Base-by-base conservation (phyloP, 192 early-diverging fungal species). In the Coemansia reversa region DNA sequence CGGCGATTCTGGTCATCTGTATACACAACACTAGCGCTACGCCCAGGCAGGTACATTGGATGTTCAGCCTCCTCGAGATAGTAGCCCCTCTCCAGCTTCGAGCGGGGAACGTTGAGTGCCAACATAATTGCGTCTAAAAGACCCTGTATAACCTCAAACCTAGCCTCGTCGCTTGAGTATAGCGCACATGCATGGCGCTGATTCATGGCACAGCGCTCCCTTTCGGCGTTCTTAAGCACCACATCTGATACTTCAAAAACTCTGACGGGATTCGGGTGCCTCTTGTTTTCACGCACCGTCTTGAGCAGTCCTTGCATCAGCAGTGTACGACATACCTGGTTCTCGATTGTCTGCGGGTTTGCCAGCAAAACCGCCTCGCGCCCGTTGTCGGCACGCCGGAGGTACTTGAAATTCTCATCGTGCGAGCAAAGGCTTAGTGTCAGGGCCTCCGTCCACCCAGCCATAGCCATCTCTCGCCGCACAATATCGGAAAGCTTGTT, bases 161-260 rank as follows among this genome's bases (percentile, higher is more conserved):
- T 62, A 16, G 94, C 95, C 65, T 90, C 88, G 14, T 85, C 82
- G 78, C 87, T 89, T 20, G 87, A 85, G 76, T 94, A 98, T 24
- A 93, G 83, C 8, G 89, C 91, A 55, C 91, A 91, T 47, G 97
- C 84, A 60, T 90, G 92, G 45, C 97, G 87, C 75, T 94, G 85
- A 83, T 98, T 99, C 63, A 90, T 76, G 5, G 92, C 86, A n/a
- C 89, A 82, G 60, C 92, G 84, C 67, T 94, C 94, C 50, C 72
- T 62, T 8, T 85, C 73, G 20, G 94, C 87, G 75, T 96, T 93
- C 82, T 96, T 94, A 68, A 95, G 78, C 19, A 91, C 92, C 27
- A 96, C 88, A 60, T 99, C 96, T 28, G 92, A 93, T 30, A 98
- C 94, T 74, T 99, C 97, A 71, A 99, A 99, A 63, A 98, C 72